Evolutionary conservation across 2,329 filamentous ascomycete species (phyloP).

Genomic region (Pseudocercospora eumusae): DNA sequence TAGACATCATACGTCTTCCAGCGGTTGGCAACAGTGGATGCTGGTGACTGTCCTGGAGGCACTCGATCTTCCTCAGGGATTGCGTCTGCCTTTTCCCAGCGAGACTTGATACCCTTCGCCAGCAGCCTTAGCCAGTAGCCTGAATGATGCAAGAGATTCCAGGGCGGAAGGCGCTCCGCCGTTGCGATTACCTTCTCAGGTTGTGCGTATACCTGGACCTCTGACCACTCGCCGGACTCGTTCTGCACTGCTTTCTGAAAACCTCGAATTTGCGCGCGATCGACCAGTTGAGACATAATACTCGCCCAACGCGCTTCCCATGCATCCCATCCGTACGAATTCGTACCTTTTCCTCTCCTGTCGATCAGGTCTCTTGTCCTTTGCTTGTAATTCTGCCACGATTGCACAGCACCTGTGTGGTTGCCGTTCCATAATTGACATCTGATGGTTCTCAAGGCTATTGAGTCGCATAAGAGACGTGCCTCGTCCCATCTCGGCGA

Average conservation of each 20-base stretch:
- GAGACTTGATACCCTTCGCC: conserved; percentile 53
- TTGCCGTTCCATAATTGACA: conserved; percentile 79
- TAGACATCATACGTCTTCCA: conserved; percentile 61
- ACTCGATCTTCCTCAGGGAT: conserved; percentile 62
- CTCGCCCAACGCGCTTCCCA: conserved; percentile 79
- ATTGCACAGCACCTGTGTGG: conserved; percentile 74
- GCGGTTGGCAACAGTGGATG: conserved; percentile 57
- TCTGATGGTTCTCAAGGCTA: conserved; percentile 77
- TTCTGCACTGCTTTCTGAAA: conserved; percentile 38
- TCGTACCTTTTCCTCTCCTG: conserved; percentile 77
- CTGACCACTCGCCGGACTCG: conserved; percentile 19
- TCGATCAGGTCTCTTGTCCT: conserved; percentile 77
- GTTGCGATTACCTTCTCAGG: conserved; percentile 55
- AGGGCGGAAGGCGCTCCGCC: conserved; percentile 56
- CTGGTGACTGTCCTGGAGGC: conserved; percentile 57
- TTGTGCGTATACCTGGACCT: conserved; percentile 44
- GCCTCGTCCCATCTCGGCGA: conserved; percentile 88
- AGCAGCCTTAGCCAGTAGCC: conserved; percentile 63
- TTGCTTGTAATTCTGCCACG: conserved; percentile 76
- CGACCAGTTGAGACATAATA: conserved; percentile 62
- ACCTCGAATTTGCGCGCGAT: conserved; percentile 52
- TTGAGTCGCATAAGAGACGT: conserved; percentile 78
- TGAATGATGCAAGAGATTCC: conserved; percentile 62
- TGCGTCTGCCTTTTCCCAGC: conserved; percentile 54
- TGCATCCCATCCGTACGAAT: conserved; percentile 89